Evolutionary conservation across 2,329 filamentous ascomycete genomes (phyloP).

Genomic region (Escovopsis sp.): DNA sequence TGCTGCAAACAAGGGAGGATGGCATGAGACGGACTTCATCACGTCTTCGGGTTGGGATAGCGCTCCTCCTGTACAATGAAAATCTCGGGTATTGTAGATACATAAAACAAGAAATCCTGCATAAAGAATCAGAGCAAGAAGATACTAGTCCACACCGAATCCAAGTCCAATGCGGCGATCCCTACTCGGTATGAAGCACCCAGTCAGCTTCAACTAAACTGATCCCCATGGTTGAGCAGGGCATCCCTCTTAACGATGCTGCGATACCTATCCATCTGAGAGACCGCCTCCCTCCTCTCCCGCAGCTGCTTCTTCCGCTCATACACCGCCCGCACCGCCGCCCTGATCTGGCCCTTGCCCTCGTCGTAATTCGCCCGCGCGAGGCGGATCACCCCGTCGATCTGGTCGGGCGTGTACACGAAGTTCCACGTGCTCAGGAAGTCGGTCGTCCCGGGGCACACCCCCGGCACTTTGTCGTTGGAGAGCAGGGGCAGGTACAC

Average conservation of each 20-base stretch:
- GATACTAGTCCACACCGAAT: too few species aligned
- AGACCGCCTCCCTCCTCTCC: conserved; percentile 32
- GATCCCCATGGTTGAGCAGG: conserved; percentile 46
- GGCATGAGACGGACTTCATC: conserved; percentile 1
- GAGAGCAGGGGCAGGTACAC: conserved; percentile 81
- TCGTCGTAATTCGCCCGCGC: conserved; percentile 78
- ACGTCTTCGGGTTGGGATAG: conserved; percentile 4
- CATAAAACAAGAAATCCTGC: conserved; percentile 11
- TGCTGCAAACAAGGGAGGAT: not conserved
- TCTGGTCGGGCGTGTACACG: conserved; percentile 79
- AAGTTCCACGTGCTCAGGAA: conserved; percentile 98
- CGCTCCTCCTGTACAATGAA: conserved; percentile 20
- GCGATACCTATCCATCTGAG: conserved; percentile 26
- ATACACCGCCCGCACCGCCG: conserved; percentile 76
- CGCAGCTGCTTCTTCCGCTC: conserved; percentile 69
- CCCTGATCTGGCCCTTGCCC: conserved; percentile 60
- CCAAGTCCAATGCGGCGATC: too few species aligned
- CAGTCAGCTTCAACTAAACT: conserved; percentile 33
- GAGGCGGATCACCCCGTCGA: conserved; percentile 69
- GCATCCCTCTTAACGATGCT: conserved; percentile 34
- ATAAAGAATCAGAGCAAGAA: too few species aligned
- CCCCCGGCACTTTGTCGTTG: conserved; percentile 62
- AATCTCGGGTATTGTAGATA: conserved; percentile 22
- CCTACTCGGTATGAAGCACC: too few species aligned
- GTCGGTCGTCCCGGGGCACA: conserved; percentile 71